Percentiles rank a stretch among this genome's conserved stretches.
phyloP scores from a whole-genome alignment of 371 early-diverging fungal species.

The Rhizopus sp. region DNA sequence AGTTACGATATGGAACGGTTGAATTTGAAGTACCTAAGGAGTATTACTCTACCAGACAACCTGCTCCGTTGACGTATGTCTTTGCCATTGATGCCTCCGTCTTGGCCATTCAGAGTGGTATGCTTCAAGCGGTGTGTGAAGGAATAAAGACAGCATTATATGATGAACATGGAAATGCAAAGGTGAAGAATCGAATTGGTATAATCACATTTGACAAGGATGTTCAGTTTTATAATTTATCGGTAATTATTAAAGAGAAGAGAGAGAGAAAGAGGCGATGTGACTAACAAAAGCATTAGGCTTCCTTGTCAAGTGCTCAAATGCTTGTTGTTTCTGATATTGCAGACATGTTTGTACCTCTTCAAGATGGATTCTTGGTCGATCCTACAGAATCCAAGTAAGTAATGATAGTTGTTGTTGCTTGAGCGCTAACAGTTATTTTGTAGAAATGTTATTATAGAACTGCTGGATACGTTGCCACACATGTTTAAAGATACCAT shows the following conservation, averaged over 20 bases:
- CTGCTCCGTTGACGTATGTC: constrained; percentile 76
- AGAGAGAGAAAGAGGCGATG: not conserved
- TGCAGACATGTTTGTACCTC: constrained; percentile 90
- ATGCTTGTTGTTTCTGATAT: constrained; percentile 97
- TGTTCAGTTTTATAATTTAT: constrained; percentile 93
- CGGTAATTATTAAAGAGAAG: constrained; percentile 43
- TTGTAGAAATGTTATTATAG: constrained; percentile 72
- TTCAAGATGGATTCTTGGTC: constrained; percentile 90
- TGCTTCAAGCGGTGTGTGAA: constrained; percentile 71
- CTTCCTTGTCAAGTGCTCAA: constrained; percentile 83
- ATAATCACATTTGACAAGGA: constrained; percentile 89
- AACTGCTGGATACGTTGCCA: constrained; percentile 83
- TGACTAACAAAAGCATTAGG: constrained; percentile 33
- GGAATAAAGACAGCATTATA: constrained; percentile 79
- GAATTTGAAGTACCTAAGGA: constrained; percentile 90
- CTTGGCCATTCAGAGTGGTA: constrained; percentile 82
- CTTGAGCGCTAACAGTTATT: not conserved
- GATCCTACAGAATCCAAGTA: constrained; percentile 77
- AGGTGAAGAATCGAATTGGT: constrained; percentile 63
- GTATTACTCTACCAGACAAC: constrained; percentile 63
- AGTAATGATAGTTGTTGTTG: not conserved
- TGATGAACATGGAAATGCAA: constrained; percentile 30
- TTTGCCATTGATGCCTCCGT: constrained; percentile 96
- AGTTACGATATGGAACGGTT: constrained; percentile 86
- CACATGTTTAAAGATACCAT: constrained; percentile 82